Conservation (phyloP, 2,329 filamentous ascomycete species). For the Atkinsonella hypoxylon region DNA sequence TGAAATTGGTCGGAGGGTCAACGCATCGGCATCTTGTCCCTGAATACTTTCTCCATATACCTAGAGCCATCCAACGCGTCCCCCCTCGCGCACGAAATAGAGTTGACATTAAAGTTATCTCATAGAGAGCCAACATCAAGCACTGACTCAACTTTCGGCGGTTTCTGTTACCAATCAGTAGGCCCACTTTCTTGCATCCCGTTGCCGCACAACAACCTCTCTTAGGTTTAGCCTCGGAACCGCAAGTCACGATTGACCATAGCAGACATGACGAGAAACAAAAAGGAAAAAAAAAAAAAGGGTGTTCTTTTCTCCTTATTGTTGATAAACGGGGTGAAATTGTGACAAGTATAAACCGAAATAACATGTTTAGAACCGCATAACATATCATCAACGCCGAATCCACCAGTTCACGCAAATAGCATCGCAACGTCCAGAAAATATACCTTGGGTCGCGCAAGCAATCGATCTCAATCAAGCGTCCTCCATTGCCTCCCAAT, state of each 20-base stretch:
- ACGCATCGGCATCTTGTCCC: too few species aligned
- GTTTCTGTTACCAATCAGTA: too few species aligned
- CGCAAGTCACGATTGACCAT: neutral
- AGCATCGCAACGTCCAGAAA: conserved; percentile 22
- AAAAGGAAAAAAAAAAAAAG: too few species aligned
- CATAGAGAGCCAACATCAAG: neutral
- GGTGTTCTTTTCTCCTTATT: neutral
- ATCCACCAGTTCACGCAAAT: conserved; percentile 29
- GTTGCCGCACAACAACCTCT: neutral
- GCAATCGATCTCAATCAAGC: conserved; percentile 6
- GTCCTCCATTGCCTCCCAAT: neutral
- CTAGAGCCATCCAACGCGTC: too few species aligned
- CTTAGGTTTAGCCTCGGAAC: neutral
- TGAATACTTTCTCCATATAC: too few species aligned
- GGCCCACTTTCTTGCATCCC: neutral
- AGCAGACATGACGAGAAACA: neutral
- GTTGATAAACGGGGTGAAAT: conserved; percentile 4
- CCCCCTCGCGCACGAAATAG: too few species aligned
- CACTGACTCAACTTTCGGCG: neutral
- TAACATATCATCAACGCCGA: conserved; percentile 30
- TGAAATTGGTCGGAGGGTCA: too few species aligned
- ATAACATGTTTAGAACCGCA: conserved; percentile 10
- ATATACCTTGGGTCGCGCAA: conserved; percentile 16
- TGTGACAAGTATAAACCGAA: conserved; percentile 11
- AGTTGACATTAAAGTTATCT: neutral